Conservation (phyloP, 192 early-diverging fungal genomes). For the Linnemannia exigua region DNA sequence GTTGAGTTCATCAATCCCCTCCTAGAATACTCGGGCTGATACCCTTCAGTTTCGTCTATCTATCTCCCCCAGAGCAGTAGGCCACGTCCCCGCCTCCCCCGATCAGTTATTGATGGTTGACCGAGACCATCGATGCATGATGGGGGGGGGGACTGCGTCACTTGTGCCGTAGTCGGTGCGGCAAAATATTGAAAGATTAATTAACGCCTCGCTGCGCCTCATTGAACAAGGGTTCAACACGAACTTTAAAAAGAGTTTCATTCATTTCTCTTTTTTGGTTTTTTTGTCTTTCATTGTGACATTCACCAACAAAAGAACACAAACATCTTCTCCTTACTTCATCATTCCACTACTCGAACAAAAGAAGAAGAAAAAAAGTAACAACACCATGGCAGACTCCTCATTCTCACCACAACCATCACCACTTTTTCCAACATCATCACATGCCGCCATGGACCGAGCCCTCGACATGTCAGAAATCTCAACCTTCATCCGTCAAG, state of each 20-base stretch:
- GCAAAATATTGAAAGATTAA: no score
- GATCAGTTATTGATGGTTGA: not conserved
- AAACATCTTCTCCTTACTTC: not conserved
- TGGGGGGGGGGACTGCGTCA: no score
- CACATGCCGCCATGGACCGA: slow-evolving; percentile 7
- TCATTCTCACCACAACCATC: not conserved
- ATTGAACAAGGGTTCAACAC: not conserved
- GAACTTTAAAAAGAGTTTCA: not conserved
- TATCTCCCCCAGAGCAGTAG: not conserved
- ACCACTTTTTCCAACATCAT: not conserved
- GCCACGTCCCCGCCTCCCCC: not conserved
- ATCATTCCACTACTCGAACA: not conserved
- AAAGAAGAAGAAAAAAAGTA: not conserved
- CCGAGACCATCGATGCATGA: no score
- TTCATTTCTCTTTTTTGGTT: not conserved
- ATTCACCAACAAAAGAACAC: not conserved
- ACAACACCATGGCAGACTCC: not conserved
- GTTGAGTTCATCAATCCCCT: no score
- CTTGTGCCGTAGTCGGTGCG: not conserved
- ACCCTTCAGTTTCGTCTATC: not conserved
- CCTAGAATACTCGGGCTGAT: no score
- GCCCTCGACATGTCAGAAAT: slow-evolving; percentile 27
- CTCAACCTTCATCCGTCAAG: slow-evolving; percentile 19
- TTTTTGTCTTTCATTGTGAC: not conserved
- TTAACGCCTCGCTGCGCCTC: not conserved